Conservation (phyloP, 2,329 filamentous ascomycete species). For the Paramyrothecium roridum region DNA sequence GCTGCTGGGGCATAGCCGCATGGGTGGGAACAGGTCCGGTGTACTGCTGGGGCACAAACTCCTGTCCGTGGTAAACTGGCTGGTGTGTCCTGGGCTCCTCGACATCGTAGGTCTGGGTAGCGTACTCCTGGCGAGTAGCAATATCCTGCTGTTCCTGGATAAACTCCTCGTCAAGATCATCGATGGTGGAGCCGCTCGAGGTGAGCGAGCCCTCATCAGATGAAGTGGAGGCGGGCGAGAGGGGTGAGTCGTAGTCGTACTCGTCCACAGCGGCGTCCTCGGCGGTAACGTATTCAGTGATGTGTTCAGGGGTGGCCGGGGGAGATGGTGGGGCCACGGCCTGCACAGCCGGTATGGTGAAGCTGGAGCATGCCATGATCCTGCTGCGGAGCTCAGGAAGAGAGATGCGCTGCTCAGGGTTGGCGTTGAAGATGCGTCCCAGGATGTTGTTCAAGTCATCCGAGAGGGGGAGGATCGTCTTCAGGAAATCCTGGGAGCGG, state of each 20-base stretch:
- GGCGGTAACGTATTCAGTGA: constrained; percentile 42
- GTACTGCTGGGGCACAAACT: constrained; percentile 45
- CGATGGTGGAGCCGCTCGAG: constrained; percentile 51
- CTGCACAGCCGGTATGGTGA: constrained; percentile 53
- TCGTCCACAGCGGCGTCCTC: constrained; percentile 43
- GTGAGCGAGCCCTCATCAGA: constrained; percentile 55
- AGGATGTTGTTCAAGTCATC: constrained; percentile 87
- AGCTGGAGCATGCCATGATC: constrained; percentile 72
- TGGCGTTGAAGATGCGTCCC: constrained; percentile 80
- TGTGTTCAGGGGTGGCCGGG: constrained; percentile 39
- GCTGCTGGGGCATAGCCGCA: constrained; percentile 20
- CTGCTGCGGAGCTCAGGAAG: constrained; percentile 74
- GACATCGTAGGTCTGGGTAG: constrained; percentile 40
- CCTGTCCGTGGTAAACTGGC: constrained; percentile 38
- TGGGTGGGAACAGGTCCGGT: constrained; percentile 30
- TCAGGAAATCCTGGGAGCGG: constrained; percentile 81
- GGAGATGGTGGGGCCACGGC: constrained; percentile 33
- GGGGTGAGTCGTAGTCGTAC: constrained; percentile 41
- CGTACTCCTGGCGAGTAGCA: constrained; percentile 35
- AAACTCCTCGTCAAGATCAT: constrained; percentile 48
- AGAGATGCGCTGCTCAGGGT: constrained; percentile 78
- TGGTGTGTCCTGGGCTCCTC: constrained; percentile 38
- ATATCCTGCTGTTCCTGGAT: constrained; percentile 38
- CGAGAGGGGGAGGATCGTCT: constrained; percentile 88
- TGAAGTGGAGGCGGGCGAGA: constrained; percentile 46